A percentile compares a stretch with the other conserved stretches of the same genome.
phyloP scores from a whole-genome alignment of 192 early-diverging fungal genomes.

The Entrophospora sp. region DNA sequence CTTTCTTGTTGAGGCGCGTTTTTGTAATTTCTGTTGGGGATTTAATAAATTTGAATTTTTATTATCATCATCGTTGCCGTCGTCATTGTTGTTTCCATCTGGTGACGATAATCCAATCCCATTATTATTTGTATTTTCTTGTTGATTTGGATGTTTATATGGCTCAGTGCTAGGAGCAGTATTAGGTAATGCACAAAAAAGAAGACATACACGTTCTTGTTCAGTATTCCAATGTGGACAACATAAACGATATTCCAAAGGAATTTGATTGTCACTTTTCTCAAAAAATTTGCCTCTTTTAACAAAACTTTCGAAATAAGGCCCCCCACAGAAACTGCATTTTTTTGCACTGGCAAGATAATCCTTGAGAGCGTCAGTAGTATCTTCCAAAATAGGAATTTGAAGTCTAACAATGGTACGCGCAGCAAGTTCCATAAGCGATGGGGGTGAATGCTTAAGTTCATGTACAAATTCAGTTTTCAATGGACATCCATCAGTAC shows the following conservation, averaged over 20 bases:
- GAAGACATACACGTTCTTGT: constrained; percentile 44
- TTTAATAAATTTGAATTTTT: too few species aligned
- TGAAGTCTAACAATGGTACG: constrained; percentile 60
- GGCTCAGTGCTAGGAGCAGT: constrained; percentile 38
- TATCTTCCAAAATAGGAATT: constrained; percentile 39
- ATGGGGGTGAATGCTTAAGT: constrained; percentile 42
- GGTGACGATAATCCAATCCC: too few species aligned
- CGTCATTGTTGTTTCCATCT: background rate
- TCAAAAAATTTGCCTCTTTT: constrained; percentile 54
- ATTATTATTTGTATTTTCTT: too few species aligned
- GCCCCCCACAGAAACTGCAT: constrained; percentile 72
- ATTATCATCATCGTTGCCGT: background rate
- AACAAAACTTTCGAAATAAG: constrained; percentile 58
- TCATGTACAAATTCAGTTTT: constrained; percentile 32
- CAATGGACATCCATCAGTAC: constrained; percentile 44
- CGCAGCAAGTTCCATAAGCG: constrained; percentile 66
- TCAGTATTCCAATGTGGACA: constrained; percentile 66
- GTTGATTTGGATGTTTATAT: background rate
- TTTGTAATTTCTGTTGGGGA: background rate
- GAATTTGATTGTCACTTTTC: constrained; percentile 40
- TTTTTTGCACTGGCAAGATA: constrained; percentile 49
- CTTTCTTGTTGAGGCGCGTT: background rate
- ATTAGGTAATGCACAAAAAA: constrained; percentile 54
- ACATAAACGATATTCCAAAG: constrained; percentile 67
- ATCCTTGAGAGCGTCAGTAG: constrained; percentile 44